Base-by-base conservation (phyloP, 345 rosid genomes). In the Boechera divaricarpa region DNA sequence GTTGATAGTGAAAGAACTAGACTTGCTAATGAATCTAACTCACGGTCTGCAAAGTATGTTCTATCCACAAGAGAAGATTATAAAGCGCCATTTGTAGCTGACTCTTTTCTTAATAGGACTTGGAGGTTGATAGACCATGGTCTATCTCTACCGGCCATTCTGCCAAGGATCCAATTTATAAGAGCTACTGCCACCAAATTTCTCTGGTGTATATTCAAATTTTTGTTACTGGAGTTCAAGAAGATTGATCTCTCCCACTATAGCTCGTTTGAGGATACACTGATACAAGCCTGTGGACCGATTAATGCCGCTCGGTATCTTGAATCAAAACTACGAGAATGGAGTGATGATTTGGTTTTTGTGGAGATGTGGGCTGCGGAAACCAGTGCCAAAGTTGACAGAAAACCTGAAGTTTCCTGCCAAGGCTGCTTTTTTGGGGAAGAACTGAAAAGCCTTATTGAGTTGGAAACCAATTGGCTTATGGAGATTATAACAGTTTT, bases 301-400 rank as follows among this genome's bases (percentile, higher is more conserved):
- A 87, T 90, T 69, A 92, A 92, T 67, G 83, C 89, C 31, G 93
- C 95, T 28, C 82, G 83, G 60, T 90, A 83, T 72, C 80, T 90
- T 13, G 89, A 84, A 78, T 85, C 80, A 18, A 87, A 86, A 76
- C 78, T 92, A 81, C 86, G 79, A 77, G 90, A 88, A 55, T 88
- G 97, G 97, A 85, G 89, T 76, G 97, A 92, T 70, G 93, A 88
- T 63, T 79, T 85, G 45, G 81, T 72, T 41, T 80, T 92, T 67
- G 67, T 90, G 18, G 95, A 90, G 81, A 86, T 87, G 90, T 83
- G 69, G 55, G 77, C 70, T 51, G 77, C 79, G 0, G 91, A 90
- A 42, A 51, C n/a, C 38, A 63, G 33, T 58, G 42, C 29, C 44
- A 36, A 58, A 28, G 59, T 39, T 51, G 74, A 70, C 58, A 67